phyloP scores from a whole-genome alignment of 805 yeast species.

The Teunomyces panamensis region DNA sequence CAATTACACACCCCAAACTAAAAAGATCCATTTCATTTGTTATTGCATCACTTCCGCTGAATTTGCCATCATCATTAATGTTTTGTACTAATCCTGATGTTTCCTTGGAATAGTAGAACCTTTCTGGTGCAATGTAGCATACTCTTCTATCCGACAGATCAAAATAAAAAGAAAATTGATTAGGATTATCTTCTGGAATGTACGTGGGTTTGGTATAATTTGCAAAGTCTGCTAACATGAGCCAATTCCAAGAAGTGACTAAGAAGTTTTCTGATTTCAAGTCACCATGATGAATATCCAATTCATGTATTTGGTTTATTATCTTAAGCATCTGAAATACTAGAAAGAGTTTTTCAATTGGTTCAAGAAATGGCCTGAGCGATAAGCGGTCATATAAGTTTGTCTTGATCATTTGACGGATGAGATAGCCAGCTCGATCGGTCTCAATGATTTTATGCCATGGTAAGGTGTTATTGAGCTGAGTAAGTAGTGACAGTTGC shows the following conservation, averaged over 20 bases:
- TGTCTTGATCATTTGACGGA: constrained; percentile 75
- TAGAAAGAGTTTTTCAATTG: constrained; percentile 80
- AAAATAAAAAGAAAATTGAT: constrained; percentile 85
- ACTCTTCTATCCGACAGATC: constrained; percentile 84
- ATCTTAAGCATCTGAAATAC: constrained; percentile 74
- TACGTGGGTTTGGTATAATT: constrained; percentile 71
- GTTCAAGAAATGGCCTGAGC: constrained; percentile 81
- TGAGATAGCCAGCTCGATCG: constrained; percentile 85
- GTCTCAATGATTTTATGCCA: constrained; percentile 78
- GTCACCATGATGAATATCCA: constrained; percentile 79
- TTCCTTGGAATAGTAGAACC: constrained; percentile 51
- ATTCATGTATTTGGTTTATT: constrained; percentile 59
- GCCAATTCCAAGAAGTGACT: constrained; percentile 88
- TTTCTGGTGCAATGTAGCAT: constrained; percentile 93
- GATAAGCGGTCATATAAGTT: constrained; percentile 86
- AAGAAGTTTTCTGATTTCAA: constrained; percentile 86
- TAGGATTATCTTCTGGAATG: constrained; percentile 90
- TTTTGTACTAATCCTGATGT: constrained; percentile 15
- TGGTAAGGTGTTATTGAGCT: constrained; percentile 63
- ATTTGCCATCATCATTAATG: constrained; percentile 22
- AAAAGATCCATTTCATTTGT: constrained; percentile 77
- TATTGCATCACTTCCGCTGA: constrained; percentile 28
- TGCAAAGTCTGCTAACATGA: constrained; percentile 78
- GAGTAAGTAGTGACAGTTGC: constrained; percentile 40
- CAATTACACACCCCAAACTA: constrained; percentile 82